Evolutionary conservation across 2,329 filamentous ascomycete genomes (phyloP), one percentile per base, ranked within the genome.

Genomic region (Exserohilum turcica): DNA sequence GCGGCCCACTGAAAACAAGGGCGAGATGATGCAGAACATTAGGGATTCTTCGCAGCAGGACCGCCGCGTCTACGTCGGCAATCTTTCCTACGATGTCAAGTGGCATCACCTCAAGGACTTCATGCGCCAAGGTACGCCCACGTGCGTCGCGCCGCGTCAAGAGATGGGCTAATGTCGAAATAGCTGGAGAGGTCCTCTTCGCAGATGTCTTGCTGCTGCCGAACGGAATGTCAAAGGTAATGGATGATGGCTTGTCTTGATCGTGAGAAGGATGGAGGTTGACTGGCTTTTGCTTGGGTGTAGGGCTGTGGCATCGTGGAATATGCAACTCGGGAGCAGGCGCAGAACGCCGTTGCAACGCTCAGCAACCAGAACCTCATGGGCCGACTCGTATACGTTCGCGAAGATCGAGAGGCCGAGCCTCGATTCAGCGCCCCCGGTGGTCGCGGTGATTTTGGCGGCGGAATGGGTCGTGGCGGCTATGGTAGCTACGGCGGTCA

Each of bases 251-350:
- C 86, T 90, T 90, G 90, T 87, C 82, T 65, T 82, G 66, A 82
- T 80, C 79, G 80, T 80, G 81, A 81, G 86, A 84, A 84, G 91
- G 90, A 94, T 91, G 91, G 92, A 97, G 92, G 96, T 93, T 93
- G 92, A 89, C 87, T 90, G 92, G 90, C 88, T 88, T 72, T 90
- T 90, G 88, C 88, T 86, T 80, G 84, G 88, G 85, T 84, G 89
- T 96, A 97, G 93, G 93, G 94, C 92, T 99, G 93, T 93, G 94
- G 94, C 83, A 99, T 99, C 91, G 94, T 99, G 88, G 94, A 99
- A 89, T 99, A 99, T 87, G 92, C 92, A 78, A 97, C 93, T 72
- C 91, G 92, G 86, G 94, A 99, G 75, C 92, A 99, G 89, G 94
- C 94, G 76, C 94, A 97, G 79, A 89, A 91, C 78, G 94, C 94